Evolutionary conservation across 2,329 filamentous ascomycete species (phyloP), one percentile per base, ranked within the genome.

Genomic region (Cercospora janseana): DNA sequence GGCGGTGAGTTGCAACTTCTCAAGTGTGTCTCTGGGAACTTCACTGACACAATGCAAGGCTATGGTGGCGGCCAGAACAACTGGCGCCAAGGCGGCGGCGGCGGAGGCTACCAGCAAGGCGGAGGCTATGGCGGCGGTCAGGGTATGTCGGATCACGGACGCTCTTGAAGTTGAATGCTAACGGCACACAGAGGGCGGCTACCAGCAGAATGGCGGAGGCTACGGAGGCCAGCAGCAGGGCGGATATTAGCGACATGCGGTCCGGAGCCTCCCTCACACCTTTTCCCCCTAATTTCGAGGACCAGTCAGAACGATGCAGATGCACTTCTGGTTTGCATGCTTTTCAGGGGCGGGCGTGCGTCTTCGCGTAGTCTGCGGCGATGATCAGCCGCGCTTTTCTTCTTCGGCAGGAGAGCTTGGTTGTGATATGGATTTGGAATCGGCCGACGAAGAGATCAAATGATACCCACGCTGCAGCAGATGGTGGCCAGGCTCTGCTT

Each of bases 181-280:
- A 63, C 37, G 29, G 13, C 24, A n/a, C 32, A 21, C 53, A 54
- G 46, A 50, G 49, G 61, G 61, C 31, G 63, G 60, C 52, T 59
- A 61, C 47, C 60, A 63, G 52, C 56, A 54, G 44, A 57, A 58
- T 51, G 57, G 60, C 38, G 62, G 62, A 16, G 63, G 63, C 28
- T 63, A 62, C 49, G 56, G 53, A 16, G 51, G 54, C 21, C 63
- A 60, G 44, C 60, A 62, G 29, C 60, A 61, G 41, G 59, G 57
- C 28, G 57, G 59, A 32, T 52, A 56, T 35, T 56, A 55, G 51
- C 46, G 48, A 38, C 51, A 50, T 37, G 32, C 35, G 21, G 34
- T 26, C 45, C 23, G 37, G 43, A 40, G 26, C 32, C 29, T 29
- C 29, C 18, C 47, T 43, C 44, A 29, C 27, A 49, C 34, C 20